phyloP scores from a whole-genome alignment of 345 rosid genomes.

The Raphanus sativus region DNA sequence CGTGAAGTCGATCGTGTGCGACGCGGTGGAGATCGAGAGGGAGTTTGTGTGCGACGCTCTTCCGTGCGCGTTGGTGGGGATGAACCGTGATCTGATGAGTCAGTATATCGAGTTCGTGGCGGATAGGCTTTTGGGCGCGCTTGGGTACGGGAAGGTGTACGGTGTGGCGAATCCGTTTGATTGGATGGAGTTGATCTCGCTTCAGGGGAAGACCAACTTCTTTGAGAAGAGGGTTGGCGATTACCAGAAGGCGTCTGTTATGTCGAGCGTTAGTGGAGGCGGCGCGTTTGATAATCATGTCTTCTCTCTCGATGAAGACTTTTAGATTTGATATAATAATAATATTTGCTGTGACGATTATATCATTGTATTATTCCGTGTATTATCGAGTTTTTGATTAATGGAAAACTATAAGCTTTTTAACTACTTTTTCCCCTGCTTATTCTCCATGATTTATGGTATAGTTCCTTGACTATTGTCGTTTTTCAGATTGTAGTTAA shows the following conservation, averaged over 20 bases:
- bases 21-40: constrained; percentile 85
- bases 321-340: constrained; percentile 37
- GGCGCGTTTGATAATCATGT: constrained; percentile 49
- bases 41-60: constrained; percentile 95
- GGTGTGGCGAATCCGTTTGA: constrained; percentile 69
- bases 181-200: constrained; percentile 89
- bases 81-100: constrained; percentile 73
- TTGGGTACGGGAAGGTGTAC: constrained; percentile 71
- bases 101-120: constrained; percentile 93
- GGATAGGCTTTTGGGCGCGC: constrained; percentile 65
- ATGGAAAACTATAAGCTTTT: not conserved
- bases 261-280: constrained; percentile 60
- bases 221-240: constrained; percentile 87
- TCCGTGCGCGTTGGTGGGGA: constrained; percentile 85
- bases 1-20: constrained; percentile 65
- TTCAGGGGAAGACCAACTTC: constrained; percentile 88
- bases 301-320: constrained; percentile 75
- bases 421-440: not conserved
- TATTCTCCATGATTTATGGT: not conserved
- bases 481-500: constrained; percentile 1
- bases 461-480: not conserved
- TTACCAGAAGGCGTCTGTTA: constrained; percentile 78
- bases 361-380: constrained; percentile 28
- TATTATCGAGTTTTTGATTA: not conserved
- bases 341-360: not conserved